A percentile compares a stretch with the other conserved stretches of the same genome.
Evolutionary conservation across 805 yeast genomes (phyloP).

Genomic region (Saccharomyces mikatae): DNA sequence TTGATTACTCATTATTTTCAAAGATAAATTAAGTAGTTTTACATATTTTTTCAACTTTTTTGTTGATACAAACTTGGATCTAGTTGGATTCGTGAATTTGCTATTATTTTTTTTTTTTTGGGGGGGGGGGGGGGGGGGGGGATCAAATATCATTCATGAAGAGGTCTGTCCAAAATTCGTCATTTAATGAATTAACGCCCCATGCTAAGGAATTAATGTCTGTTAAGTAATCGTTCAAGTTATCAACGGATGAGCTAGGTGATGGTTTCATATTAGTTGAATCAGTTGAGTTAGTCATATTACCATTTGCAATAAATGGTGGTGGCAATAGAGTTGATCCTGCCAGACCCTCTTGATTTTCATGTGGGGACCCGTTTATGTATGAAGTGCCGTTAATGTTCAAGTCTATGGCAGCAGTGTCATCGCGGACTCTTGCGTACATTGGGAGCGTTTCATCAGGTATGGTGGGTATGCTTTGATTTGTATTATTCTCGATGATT

Average conservation of each 20-base stretch:
- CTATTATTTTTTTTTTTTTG: not conserved
- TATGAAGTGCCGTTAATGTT: not conserved
- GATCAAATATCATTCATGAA: conserved; percentile 14
- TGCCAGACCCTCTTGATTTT: not conserved
- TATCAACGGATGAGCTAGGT: conserved; percentile 34
- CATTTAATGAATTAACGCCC: conserved; percentile 50
- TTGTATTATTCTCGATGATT: not conserved
- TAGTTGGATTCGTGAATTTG: not conserved
- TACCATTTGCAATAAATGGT: not conserved
- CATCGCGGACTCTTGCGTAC: not conserved
- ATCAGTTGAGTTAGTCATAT: conserved; percentile 6
- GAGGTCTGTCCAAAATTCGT: conserved; percentile 63
- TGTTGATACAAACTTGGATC: not conserved
- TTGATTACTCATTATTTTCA: not conserved
- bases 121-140: not conserved
- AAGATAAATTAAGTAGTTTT: not conserved
- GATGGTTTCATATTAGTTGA: conserved; percentile 36
- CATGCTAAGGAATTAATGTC: conserved; percentile 36
- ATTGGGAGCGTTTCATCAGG: not conserved
- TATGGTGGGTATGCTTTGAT: not conserved
- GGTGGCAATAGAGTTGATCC: not conserved
- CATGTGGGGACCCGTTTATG: not conserved
- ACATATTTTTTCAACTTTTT: not conserved
- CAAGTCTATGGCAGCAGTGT: not conserved
- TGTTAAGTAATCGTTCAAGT: conserved; percentile 23